Percentiles rank a stretch among this genome's conserved stretches.
phyloP scores from a whole-genome alignment of 2,329 filamentous ascomycete genomes.

The Catunica adiposa region DNA sequence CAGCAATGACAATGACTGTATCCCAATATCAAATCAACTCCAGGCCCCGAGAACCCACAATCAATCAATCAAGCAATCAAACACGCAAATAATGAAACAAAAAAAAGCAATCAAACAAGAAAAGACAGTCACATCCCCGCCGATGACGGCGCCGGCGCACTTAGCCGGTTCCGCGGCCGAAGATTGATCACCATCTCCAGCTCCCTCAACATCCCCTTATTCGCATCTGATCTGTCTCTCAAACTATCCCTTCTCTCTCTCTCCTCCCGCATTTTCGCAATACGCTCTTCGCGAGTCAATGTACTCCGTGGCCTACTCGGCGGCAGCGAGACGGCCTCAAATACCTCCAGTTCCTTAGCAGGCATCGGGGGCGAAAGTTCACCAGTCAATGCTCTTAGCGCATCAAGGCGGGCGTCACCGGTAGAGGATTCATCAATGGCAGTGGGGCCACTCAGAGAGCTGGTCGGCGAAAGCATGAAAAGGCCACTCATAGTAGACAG shows the following conservation, averaged over 20 bases:
- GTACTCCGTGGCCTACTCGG: slow-evolving; percentile 51
- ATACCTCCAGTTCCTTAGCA: slow-evolving; percentile 49
- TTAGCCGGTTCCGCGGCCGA: slow-evolving; percentile 26
- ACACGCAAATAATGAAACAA: not conserved
- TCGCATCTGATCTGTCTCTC: slow-evolving; percentile 63
- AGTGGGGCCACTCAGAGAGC: slow-evolving; percentile 51
- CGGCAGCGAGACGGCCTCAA: slow-evolving; percentile 70
- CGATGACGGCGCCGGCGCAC: slow-evolving; percentile 17
- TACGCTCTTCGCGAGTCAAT: slow-evolving; percentile 71
- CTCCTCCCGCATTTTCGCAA: slow-evolving; percentile 77
- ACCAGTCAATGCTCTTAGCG: slow-evolving; percentile 63
- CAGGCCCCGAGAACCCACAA: not conserved
- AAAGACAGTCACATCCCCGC: slow-evolving; percentile 10
- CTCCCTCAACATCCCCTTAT: slow-evolving; percentile 78
- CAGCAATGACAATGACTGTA: not conserved
- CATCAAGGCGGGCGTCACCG: slow-evolving; percentile 31
- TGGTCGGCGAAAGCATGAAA: slow-evolving; percentile 34
- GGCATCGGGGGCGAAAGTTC: slow-evolving; percentile 34
- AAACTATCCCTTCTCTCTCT: slow-evolving; percentile 54
- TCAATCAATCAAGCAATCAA: not conserved
- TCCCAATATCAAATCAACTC: not conserved
- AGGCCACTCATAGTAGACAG: slow-evolving; percentile 45
- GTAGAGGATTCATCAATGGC: slow-evolving; percentile 34
- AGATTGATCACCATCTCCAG: slow-evolving; percentile 72
- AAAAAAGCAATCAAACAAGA: slow-evolving; percentile 1